Conservation (phyloP, 805 yeast species). For the Ogataea corticis region DNA sequence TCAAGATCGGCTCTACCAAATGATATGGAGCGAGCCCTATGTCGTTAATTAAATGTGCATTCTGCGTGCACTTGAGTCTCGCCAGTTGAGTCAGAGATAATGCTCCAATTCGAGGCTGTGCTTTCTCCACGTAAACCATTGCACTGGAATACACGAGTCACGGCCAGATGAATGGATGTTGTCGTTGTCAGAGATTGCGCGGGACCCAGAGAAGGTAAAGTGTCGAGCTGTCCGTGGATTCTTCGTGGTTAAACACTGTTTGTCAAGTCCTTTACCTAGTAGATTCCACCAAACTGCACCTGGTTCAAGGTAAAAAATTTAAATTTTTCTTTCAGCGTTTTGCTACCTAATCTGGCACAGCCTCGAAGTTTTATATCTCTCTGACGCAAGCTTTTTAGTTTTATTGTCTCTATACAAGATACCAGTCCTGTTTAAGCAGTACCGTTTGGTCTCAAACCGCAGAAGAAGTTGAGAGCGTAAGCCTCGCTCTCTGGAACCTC, state of each 20-base stretch:
- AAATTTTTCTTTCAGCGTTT: neutral
- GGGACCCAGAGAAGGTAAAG: too few species aligned
- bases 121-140: constrained; percentile 21
- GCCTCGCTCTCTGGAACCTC: constrained; percentile 41
- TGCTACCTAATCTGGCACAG: too few species aligned
- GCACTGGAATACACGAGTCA: neutral
- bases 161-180: too few species aligned
- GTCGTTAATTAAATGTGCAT: constrained; percentile 34
- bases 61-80: constrained; percentile 31
- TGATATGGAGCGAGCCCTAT: constrained; percentile 42
- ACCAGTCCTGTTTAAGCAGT: constrained; percentile 25
- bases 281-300: too few species aligned
- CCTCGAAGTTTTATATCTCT: constrained; percentile 6
- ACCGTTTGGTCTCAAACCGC: constrained; percentile 56
- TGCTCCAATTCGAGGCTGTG: constrained; percentile 25
- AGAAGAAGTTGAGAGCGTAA: constrained; percentile 63
- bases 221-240: too few species aligned
- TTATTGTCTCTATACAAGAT: constrained; percentile 5
- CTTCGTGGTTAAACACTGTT: too few species aligned
- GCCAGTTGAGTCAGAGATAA: constrained; percentile 29
- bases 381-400: constrained; percentile 8
- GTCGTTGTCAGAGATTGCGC: too few species aligned
- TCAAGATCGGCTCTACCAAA: constrained; percentile 47
- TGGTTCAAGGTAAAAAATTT: neutral
- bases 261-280: too few species aligned